Conservation (phyloP, 148 eudicot genomes). For the Camellia granthamiana region DNA sequence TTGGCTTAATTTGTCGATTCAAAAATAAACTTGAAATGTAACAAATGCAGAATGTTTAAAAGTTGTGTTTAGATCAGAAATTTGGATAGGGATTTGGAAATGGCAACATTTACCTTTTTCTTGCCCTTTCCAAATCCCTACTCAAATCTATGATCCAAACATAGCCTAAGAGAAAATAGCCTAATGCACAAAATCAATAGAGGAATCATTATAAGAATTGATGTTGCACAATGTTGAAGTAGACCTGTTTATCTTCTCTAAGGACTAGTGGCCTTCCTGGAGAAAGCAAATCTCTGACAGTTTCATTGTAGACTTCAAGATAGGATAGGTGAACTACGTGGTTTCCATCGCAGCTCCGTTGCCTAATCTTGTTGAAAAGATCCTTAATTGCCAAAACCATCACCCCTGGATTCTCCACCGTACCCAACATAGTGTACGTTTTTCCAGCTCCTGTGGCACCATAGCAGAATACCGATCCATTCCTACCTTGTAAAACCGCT, state of each 20-base stretch:
- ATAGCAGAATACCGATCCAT: constrained; percentile 88
- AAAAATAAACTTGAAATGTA: not conserved
- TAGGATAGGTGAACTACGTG: constrained; percentile 84
- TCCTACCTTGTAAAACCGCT: constrained; percentile 80
- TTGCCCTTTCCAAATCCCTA: not conserved
- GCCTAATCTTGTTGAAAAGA: constrained; percentile 70
- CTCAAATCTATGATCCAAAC: not conserved
- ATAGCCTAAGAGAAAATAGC: not conserved
- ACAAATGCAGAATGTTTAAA: not conserved
- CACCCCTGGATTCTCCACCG: constrained; percentile 77
- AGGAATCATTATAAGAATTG: not conserved
- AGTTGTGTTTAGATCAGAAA: not conserved
- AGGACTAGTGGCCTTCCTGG: constrained; percentile 89
- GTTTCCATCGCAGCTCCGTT: constrained; percentile 75
- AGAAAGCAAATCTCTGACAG: constrained; percentile 83
- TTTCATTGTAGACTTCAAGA: constrained; percentile 90
- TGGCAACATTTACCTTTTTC: not conserved
- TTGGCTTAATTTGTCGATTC: not conserved
- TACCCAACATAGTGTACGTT: constrained; percentile 87
- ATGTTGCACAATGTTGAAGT: not conserved
- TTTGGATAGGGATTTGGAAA: too few relatives aligned
- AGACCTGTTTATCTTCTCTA: constrained; percentile 86
- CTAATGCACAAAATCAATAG: not conserved
- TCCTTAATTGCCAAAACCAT: constrained; percentile 92
- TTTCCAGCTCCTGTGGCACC: constrained; percentile 96